A percentile compares a stretch with the other conserved stretches of the same genome.
Conservation (phyloP, 768 basidiomycete genomes). For the Baorangia bicolor region DNA sequence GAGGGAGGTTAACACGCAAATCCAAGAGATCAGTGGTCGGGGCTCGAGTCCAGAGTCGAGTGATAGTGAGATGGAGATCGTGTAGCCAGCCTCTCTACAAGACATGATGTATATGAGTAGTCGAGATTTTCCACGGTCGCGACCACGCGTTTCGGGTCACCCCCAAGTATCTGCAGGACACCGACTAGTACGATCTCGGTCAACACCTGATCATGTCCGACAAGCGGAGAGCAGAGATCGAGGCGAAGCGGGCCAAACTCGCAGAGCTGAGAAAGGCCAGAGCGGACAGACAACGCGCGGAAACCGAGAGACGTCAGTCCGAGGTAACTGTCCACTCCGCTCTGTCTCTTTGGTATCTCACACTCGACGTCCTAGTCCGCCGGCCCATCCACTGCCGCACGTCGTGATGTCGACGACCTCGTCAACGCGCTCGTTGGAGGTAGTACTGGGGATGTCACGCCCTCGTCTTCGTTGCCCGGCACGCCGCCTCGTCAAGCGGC, state of each 20-base stretch:
- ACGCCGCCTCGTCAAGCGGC: slow-evolving; percentile 54
- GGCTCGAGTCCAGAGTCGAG: background rate
- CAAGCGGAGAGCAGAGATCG: slow-evolving; percentile 81
- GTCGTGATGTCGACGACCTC: slow-evolving; percentile 68
- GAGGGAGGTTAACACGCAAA: background rate
- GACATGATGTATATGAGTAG: background rate
- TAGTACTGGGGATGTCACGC: slow-evolving; percentile 58
- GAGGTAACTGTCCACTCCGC: slow-evolving; percentile 19
- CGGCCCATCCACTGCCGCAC: slow-evolving; percentile 42
- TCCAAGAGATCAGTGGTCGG: background rate
- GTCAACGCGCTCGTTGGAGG: slow-evolving; percentile 56
- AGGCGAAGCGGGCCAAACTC: slow-evolving; percentile 85
- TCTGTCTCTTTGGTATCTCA: slow-evolving; percentile 1
- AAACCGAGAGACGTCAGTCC: slow-evolving; percentile 38
- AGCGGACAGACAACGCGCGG: slow-evolving; percentile 62
- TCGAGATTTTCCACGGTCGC: slow-evolving; percentile 19
- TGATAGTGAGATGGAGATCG: background rate
- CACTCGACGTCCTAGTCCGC: slow-evolving; percentile 28
- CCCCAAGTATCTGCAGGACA: background rate
- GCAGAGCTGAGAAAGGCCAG: slow-evolving; percentile 80
- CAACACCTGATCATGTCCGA: slow-evolving; percentile 49
- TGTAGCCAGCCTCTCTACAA: background rate
- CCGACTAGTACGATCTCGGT: background rate
- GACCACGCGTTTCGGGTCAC: background rate
- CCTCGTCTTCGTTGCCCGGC: slow-evolving; percentile 68